Evolutionary conservation across 2,329 filamentous ascomycete species (phyloP).

Genomic region (Aspergillus awamori): DNA sequence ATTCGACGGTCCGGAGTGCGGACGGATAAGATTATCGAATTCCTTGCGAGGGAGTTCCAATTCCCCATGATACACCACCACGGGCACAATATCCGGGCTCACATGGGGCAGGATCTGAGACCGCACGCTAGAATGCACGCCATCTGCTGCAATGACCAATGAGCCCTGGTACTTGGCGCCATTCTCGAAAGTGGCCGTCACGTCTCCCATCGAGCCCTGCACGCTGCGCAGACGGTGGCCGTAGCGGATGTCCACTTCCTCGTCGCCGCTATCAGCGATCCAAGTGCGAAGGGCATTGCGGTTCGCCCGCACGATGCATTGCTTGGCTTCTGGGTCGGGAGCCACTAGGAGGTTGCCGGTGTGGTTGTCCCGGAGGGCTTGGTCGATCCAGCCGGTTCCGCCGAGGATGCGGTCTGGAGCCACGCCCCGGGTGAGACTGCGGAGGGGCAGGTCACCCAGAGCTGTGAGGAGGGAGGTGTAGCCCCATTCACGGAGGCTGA

Average conservation of each 20-base stretch:
- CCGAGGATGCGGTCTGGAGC: slow-evolving; percentile 16
- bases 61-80: no score
- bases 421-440: slow-evolving; percentile 9
- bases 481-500: no score
- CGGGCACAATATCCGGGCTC: no score
- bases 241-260: slow-evolving; percentile 16
- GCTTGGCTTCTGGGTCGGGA: no score
- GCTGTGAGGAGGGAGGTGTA: no score
- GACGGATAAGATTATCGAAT: no score
- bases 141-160: no score
- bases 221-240: slow-evolving; percentile 5
- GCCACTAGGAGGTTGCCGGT: slow-evolving; percentile 6
- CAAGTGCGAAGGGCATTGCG: slow-evolving; percentile 14
- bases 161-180: slow-evolving; percentile 3
- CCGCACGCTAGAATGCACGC: no score
- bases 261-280: slow-evolving; percentile 16
- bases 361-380: slow-evolving; percentile 14
- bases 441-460: not conserved
- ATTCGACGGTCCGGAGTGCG: no score
- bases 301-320: no score
- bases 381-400: slow-evolving; percentile 19
- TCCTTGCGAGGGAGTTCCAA: no score
- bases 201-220: not conserved
- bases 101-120: no score
- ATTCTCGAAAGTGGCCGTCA: slow-evolving; percentile 12